These are phyloP conservation scores for Hydnomerulius pinastri DNA, from an alignment of 768 basidiomycete species.

Conservation along the genomic window DNA sequence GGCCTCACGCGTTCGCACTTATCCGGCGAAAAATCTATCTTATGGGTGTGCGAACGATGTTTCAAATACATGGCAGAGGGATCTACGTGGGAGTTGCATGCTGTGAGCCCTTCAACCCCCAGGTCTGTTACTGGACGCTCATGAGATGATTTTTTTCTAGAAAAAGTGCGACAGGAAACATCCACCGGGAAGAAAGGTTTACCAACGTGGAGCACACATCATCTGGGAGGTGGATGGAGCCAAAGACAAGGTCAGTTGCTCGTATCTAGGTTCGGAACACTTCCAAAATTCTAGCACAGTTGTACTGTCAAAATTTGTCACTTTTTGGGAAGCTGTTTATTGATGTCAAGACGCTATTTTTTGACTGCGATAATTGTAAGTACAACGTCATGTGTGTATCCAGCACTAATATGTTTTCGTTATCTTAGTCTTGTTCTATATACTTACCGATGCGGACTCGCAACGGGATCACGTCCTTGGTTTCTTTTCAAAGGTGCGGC, in stretches of 20 bases:
- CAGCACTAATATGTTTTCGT: neutral
- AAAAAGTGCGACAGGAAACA: slow-evolving; percentile 64
- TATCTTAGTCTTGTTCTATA: slow-evolving; percentile 76
- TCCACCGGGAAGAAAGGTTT: slow-evolving; percentile 90
- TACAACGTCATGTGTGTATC: neutral
- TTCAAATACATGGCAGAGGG: slow-evolving; percentile 95
- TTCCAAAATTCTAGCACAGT: slow-evolving; percentile 44
- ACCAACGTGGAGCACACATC: slow-evolving; percentile 82
- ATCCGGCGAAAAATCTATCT: slow-evolving; percentile 47
- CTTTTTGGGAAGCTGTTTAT: slow-evolving; percentile 99
- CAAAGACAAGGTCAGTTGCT: slow-evolving; percentile 65
- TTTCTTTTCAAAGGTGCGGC: slow-evolving; percentile 63
- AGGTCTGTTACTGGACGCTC: no score
- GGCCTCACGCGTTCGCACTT: slow-evolving; percentile 52
- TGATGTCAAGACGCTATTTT: slow-evolving; percentile 94
- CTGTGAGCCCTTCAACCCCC: slow-evolving; percentile 44
- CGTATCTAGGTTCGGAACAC: neutral
- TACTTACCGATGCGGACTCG: slow-evolving; percentile 82
- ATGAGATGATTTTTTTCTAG: slow-evolving; percentile 37
- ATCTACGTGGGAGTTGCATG: slow-evolving; percentile 68
- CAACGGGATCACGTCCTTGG: slow-evolving; percentile 79
- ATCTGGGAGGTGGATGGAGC: slow-evolving; percentile 98
- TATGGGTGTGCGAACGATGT: slow-evolving; percentile 91
- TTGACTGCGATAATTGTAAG: slow-evolving; percentile 85
- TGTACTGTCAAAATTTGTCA: slow-evolving; percentile 95